Base-by-base conservation (phyloP, 345 rosid genomes). In the Brassica cretica region DNA sequence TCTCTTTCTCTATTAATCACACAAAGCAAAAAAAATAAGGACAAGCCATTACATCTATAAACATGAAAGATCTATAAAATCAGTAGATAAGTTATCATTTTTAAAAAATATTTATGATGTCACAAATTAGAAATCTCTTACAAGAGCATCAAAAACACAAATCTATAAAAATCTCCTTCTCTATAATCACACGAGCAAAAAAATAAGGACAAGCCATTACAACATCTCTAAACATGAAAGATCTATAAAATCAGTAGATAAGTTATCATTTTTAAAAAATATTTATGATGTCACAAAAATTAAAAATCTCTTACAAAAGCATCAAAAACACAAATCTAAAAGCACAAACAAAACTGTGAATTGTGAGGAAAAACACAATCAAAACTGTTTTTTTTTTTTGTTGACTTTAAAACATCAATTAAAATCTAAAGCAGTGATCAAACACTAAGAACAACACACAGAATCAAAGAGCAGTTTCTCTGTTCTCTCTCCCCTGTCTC, bases 131-230 rank as follows among this genome's bases (percentile, higher is more conserved):
- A 25, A 69, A 56, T 5, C 53, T 14, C 37, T 8, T 21, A 60
- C 11, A 70, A 64, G 44, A 71, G 44, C 71, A 70, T 44, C 46
- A 77, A 53, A 30, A 77, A 63, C 29, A 76, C 29, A 19, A 19
- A 19, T 19, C 21, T 19, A 19, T 19, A 19, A 19, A 19, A 19
- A 19, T 49, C 56, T 49, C 56, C 56, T 5, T 49, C 56, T 5
- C 56, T 49, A 49, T n/a, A 9, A 49, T 49, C 55, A n/a, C 56
- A n/a, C n/a, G 7, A 46, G 6, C 16, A 46, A 46, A 49, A 72
- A 9, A 1, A 7, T 3, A 59, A 15, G 35, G 37, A 32, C 9
- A 41, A 41, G 44, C 44, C 44, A 37, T 8, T 41, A 14, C 14
- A 41, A 19, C 24, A 1, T 41, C 51, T 41, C n/a, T 41, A 11